Percentiles rank a stretch among this genome's conserved stretches.
Evolutionary conservation across 2,329 filamentous ascomycete genomes (phyloP).

Genomic region (Microsporum ferrugineum): DNA sequence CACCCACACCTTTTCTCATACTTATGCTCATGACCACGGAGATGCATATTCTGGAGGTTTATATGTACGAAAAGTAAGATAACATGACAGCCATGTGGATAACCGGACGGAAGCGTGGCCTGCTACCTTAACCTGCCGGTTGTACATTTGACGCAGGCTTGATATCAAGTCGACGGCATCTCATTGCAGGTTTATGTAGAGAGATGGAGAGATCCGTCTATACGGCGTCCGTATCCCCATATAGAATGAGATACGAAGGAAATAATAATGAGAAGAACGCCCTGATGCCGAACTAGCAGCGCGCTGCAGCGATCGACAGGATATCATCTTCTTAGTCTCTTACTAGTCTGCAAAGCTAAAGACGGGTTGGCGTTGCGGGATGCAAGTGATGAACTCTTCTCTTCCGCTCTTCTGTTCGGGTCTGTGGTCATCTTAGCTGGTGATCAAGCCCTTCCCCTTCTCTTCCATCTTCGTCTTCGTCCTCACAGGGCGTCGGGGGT

Average conservation of each 20-base stretch:
- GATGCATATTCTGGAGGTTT: no score
- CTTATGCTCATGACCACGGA: no score
- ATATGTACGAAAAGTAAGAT: neutral
- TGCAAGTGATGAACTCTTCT: neutral
- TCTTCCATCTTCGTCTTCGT: no score
- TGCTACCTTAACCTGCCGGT: neutral
- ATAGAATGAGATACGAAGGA: no score
- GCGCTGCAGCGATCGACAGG: neutral
- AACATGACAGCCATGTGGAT: constrained; percentile 1
- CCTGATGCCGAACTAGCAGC: neutral
- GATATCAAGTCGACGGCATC: no score
- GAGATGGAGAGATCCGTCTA: no score
- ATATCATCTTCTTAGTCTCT: neutral
- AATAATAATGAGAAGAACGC: neutral
- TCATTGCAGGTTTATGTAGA: no score
- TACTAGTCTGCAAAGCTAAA: neutral
- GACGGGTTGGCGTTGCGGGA: neutral
- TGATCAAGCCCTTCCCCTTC: neutral
- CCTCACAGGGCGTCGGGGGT: no score
- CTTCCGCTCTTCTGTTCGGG: neutral
- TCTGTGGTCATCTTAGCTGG: neutral
- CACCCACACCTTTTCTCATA: no score
- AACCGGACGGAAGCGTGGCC: neutral
- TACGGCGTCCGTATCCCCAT: no score
- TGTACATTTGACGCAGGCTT: neutral